Percentiles rank a stretch among this genome's conserved stretches.
phyloP scores from a whole-genome alignment of 179 eudicot genomes.

The Patellifolia procumbens region DNA sequence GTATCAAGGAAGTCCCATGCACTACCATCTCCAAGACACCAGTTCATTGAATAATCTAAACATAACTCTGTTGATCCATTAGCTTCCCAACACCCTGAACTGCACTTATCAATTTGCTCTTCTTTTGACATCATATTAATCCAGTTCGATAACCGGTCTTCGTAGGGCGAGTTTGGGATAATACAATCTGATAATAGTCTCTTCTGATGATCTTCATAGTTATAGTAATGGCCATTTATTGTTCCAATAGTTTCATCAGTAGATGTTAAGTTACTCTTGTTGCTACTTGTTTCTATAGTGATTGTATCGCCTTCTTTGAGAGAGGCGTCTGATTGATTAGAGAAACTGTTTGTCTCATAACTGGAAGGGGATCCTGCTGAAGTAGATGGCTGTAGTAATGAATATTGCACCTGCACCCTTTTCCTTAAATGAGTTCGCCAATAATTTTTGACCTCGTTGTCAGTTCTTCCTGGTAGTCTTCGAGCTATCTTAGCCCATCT shows the following conservation, averaged over 20 bases:
- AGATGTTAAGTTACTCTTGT: neutral
- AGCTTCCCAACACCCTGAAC: neutral
- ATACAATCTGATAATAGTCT: neutral
- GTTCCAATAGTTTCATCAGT: neutral
- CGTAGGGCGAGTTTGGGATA: constrained; percentile 8
- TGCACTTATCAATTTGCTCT: neutral
- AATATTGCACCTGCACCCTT: neutral
- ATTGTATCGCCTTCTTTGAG: neutral
- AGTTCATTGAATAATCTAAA: neutral
- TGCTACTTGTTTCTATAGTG: neutral
- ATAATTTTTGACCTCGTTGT: constrained; percentile 50
- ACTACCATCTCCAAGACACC: constrained; percentile 4
- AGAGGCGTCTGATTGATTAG: neutral
- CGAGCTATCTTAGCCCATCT: constrained; percentile 17
- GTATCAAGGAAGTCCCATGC: constrained; percentile 21
- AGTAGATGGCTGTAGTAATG: neutral
- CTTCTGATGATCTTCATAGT: neutral
- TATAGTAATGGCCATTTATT: neutral
- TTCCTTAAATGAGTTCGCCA: constrained; percentile 55
- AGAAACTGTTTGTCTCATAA: neutral
- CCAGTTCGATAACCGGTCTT: constrained; percentile 10
- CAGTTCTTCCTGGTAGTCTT: constrained; percentile 50
- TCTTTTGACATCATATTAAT: neutral
- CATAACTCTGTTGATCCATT: neutral
- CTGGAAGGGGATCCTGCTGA: neutral